Evolutionary conservation across 192 early-diverging fungal genomes (phyloP).

Genomic region (Piromyces sp.): DNA sequence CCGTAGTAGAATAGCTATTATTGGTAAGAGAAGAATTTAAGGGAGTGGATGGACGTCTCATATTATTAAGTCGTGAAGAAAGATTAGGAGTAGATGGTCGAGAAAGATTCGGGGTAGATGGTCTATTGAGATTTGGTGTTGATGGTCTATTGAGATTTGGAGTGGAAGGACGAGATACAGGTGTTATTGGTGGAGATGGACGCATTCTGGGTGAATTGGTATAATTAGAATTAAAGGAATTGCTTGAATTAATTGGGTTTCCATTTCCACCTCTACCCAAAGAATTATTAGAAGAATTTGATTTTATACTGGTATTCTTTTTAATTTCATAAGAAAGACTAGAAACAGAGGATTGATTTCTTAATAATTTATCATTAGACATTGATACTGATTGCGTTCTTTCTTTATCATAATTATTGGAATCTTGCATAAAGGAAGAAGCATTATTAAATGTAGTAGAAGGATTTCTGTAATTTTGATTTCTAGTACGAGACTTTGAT

Average conservation of each 20-base stretch:
- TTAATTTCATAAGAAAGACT: background rate
- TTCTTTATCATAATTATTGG: background rate
- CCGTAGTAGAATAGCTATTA: slow-evolving; percentile 6
- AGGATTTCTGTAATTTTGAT: background rate
- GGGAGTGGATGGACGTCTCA: slow-evolving; percentile 3
- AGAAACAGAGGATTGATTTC: background rate
- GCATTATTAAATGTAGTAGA: background rate
- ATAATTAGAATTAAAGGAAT: background rate
- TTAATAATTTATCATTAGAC: background rate
- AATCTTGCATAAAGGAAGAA: background rate
- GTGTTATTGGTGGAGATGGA: background rate
- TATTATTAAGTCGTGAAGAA: background rate
- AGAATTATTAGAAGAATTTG: background rate
- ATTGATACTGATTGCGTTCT: no score
- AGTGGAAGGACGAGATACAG: background rate
- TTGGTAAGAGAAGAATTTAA: slow-evolving; percentile 8
- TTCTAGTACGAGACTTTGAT: background rate
- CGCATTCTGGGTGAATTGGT: background rate
- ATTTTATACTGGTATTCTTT: background rate
- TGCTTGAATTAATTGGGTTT: background rate
- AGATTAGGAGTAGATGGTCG: background rate
- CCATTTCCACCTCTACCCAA: no score
- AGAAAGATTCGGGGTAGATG: background rate
- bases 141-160: background rate
- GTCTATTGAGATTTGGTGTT: background rate